phyloP scores from a whole-genome alignment of 1,284 basidiomycete genomes.

The Agroathelia rolfsii region DNA sequence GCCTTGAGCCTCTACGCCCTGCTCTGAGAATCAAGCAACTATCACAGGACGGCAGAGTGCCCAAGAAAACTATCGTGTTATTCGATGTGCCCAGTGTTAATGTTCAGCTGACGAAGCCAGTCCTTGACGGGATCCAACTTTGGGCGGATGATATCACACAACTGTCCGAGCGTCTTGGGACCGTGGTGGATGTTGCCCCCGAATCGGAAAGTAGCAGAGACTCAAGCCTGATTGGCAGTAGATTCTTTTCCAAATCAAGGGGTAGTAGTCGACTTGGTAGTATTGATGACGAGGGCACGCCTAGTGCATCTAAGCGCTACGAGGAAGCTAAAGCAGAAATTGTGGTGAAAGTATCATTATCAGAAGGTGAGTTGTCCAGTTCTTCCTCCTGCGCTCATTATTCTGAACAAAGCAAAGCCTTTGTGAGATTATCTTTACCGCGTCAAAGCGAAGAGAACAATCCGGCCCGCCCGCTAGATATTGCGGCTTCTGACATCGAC shows the following conservation, averaged over 20 bases:
- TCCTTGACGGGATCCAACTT: conserved; percentile 71
- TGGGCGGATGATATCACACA: conserved; percentile 80
- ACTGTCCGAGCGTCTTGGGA: conserved; percentile 36
- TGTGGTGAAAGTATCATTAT: conserved; percentile 41
- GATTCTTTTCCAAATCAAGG: conserved; percentile 62
- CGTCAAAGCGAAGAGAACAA: conserved; percentile 17
- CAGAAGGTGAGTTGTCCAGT: conserved; percentile 40
- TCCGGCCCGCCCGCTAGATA: conserved; percentile 38
- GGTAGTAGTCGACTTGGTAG: conserved; percentile 29
- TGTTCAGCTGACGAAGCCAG: conserved; percentile 49
- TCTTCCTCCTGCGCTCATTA: conserved; percentile 3
- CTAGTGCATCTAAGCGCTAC: conserved; percentile 18
- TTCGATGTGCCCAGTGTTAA: conserved; percentile 60
- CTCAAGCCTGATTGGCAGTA: conserved; percentile 73
- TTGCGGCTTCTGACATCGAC: conserved; percentile 55
- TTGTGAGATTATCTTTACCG: conserved; percentile 34
- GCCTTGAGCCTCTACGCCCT: conserved; percentile 2
- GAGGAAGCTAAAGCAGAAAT: conserved; percentile 28
- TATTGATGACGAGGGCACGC: conserved; percentile 22
- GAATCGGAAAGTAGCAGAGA: conserved; percentile 37
- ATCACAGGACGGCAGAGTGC: no score
- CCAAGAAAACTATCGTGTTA: conserved; percentile 24
- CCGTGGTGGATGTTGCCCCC: conserved; percentile 17
- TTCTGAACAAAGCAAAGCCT: conserved; percentile 20
- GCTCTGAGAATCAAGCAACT: no score